Percentiles rank a stretch among this genome's conserved stretches.
These are phyloP conservation scores for Pseudogymnoascus sp. DNA, from an alignment of 2,329 filamentous ascomycete species.

Conservation along the genomic window DNA sequence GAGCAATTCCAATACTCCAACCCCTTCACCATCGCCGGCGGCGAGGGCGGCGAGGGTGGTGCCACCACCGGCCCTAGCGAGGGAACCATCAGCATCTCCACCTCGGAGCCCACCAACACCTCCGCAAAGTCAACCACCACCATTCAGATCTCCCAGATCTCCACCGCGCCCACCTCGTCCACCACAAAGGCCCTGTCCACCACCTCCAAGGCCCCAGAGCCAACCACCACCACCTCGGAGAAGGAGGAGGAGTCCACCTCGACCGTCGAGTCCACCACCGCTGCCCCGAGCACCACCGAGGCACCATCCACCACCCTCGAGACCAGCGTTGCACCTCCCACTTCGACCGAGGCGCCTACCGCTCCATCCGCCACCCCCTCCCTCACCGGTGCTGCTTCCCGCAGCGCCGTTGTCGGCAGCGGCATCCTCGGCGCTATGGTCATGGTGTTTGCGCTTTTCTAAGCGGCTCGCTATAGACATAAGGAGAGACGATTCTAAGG, in stretches of 20 bases:
- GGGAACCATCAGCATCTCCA: not conserved
- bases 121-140: not conserved
- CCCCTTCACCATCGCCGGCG: conserved; percentile 38
- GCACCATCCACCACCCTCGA: not conserved
- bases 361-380: not conserved
- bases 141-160: not conserved
- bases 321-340: not conserved
- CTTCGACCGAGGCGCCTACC: not conserved
- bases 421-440: not conserved
- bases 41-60: not conserved
- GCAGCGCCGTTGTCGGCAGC: not conserved
- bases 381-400: not conserved
- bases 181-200: not conserved
- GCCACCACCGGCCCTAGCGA: not conserved
- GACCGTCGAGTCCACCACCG: not conserved
- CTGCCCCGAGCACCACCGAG: not conserved
- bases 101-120: not conserved
- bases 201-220: not conserved
- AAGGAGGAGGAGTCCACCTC: not conserved
- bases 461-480: not conserved
- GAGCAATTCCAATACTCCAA: conserved; percentile 52
- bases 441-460: not conserved
- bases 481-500: not conserved
- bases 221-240: not conserved
- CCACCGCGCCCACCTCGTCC: not conserved